Percentiles rank a stretch among this genome's conserved stretches.
Conservation (phyloP, 805 yeast species). For the Nakazawaea populi region DNA sequence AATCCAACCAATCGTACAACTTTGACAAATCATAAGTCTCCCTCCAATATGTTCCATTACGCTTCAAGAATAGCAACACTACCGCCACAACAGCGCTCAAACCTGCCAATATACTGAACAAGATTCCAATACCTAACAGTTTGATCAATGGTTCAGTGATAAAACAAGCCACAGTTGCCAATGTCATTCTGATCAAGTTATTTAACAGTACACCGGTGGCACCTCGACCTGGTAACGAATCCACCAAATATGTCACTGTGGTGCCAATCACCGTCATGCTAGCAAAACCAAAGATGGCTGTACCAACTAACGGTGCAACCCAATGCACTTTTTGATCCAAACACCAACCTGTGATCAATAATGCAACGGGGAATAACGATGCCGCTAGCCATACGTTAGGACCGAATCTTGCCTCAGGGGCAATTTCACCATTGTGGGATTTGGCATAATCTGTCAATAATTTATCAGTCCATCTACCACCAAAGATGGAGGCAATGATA, state of each 20-base stretch:
- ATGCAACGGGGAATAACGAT: slow-evolving; percentile 52
- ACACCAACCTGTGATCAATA: slow-evolving; percentile 81
- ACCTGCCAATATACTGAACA: slow-evolving; percentile 63
- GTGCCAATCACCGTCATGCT: slow-evolving; percentile 82
- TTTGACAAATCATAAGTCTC: slow-evolving; percentile 53
- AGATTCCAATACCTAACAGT: slow-evolving; percentile 68
- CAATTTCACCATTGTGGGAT: slow-evolving; percentile 54
- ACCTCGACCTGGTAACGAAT: slow-evolving; percentile 80
- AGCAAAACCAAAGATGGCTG: slow-evolving; percentile 76
- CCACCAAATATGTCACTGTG: slow-evolving; percentile 75
- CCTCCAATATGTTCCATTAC: slow-evolving; percentile 55
- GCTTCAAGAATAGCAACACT: slow-evolving; percentile 41
- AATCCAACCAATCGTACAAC: slow-evolving; percentile 46
- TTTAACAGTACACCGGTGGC: slow-evolving; percentile 86
- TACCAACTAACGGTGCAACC: slow-evolving; percentile 78
- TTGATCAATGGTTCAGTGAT: slow-evolving; percentile 62
- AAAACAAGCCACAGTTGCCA: slow-evolving; percentile 76
- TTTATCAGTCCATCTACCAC: slow-evolving; percentile 75
- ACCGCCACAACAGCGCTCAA: slow-evolving; percentile 38
- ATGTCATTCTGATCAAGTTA: slow-evolving; percentile 63
- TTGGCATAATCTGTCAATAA: slow-evolving; percentile 46
- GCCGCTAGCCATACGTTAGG: slow-evolving; percentile 69
- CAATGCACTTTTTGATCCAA: slow-evolving; percentile 59
- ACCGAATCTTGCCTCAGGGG: slow-evolving; percentile 77
- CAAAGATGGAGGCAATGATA: slow-evolving; percentile 67